Base-by-base conservation (phyloP, 345 rosid genomes). In the Ceriops tagal region DNA sequence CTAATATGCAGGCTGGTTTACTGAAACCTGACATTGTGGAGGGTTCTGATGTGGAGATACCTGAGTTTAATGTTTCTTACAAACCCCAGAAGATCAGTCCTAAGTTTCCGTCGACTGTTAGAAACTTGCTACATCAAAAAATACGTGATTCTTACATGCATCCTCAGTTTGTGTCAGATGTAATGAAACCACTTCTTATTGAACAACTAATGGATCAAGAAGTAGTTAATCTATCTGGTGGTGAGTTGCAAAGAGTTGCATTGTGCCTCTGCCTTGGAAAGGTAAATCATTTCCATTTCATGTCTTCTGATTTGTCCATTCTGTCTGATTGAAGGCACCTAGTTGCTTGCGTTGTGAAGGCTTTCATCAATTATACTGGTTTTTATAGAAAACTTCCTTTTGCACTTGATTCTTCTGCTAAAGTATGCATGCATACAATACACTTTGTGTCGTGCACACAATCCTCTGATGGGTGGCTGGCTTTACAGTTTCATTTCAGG, bases 31-130 rank as follows among this genome's bases (percentile, higher is more conserved):
- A 96, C 75, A 65, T 58, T 1, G 73, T 82, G 30, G 98, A 90
- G 81, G 96, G 64, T 65, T 75, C 91, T 18, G 97, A 92, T 57
- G 84, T 70, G 64, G 99, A 92, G 81, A 88, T 96, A 66, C 99
- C 98, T 20, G 96, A 88, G 77, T 96, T 96, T 59, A 89, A 89
- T 78, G 97, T 96, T 73, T 96, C 99, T 47, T 96, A 96, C 87
- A 96, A 96, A 77, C 98, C 98, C 43, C 98, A 96, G 75, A 92
- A 90, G 85, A 92, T 92, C 76, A 96, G 99, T 68, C 97, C 99
- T 0, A 92, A 79, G 74, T 92, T 90, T 76, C 90, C 82, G 65
- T 56, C 70, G 49, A 83, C 92, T 56, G 98, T 96, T 68, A 86
- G 99, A 71, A 87, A 86, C 75, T 83, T 92, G 83, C 85, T 96